Conservation (phyloP, 345 rosid species). For the Dovyalis caffra region DNA sequence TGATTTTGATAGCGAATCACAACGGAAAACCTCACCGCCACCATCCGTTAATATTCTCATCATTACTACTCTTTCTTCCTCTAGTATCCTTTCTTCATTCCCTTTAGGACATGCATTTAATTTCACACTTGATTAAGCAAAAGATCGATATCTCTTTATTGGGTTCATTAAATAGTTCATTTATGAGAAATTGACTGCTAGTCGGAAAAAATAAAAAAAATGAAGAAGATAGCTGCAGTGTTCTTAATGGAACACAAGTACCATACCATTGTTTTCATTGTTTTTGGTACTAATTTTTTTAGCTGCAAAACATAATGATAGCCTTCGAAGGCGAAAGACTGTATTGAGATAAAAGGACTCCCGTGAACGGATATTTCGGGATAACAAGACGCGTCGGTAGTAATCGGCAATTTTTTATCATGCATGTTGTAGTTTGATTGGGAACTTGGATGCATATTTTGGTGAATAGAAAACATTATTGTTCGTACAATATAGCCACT, state of each 20-base stretch:
- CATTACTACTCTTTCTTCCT: not conserved
- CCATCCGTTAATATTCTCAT: constrained; percentile 9
- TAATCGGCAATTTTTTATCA: not conserved
- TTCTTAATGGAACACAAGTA: not conserved
- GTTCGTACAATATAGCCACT: not conserved
- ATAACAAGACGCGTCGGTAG: not conserved
- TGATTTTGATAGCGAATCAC: constrained; percentile 10
- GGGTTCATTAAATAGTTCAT: not conserved
- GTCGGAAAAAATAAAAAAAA: not conserved
- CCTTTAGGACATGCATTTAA: not conserved
- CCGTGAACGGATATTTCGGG: constrained; percentile 15
- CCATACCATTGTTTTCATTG: not conserved
- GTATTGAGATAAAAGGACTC: not conserved
- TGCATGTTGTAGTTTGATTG: not conserved
- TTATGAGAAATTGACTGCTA: constrained; percentile 20
- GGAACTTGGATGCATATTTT: not conserved
- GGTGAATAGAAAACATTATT: not conserved
- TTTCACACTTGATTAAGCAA: not conserved
- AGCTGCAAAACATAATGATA: not conserved
- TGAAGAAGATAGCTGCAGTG: not conserved
- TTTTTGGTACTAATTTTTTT: not conserved
- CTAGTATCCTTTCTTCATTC: not conserved
- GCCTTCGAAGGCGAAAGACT: constrained; percentile 5
- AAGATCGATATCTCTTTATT: not conserved
- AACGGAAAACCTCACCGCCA: constrained; percentile 31